Base-by-base conservation (phyloP, 768 basidiomycete species). In the Lactifluus subvellereus region DNA sequence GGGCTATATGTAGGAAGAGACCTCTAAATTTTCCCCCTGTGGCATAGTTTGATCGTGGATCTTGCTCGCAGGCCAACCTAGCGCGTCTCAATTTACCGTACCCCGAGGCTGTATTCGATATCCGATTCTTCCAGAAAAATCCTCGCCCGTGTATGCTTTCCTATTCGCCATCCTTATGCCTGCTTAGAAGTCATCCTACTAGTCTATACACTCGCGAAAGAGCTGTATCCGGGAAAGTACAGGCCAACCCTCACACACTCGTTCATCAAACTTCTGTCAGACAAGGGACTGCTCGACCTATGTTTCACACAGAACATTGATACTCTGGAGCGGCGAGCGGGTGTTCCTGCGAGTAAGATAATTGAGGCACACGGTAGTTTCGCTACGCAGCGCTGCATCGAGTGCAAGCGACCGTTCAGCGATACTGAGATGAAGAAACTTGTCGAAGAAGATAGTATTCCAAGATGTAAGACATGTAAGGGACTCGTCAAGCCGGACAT, bases 321-420 rank as follows among this genome's bases (percentile, higher is more conserved):
- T 72, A 95, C 93, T 0, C 83, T 98, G 14, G 96, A 98, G 71
- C 82, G 90, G 2, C 80, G 84, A 6, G 91, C 93, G 0, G 91
- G 91, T 6, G 81, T 97, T 0, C 85, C 89, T 0, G 79, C 74
- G 1, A 74, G 82, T 37, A 85, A 85, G 71, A 86, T 98, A 64
- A 80, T 98, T 53, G 96, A 98, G 75, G 97, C 97, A 0, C 97
- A 99, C 70, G 97, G 96, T 3, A 94, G 91, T 67, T 99, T 98
- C 68, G 96, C 96, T 0, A 76, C 79, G 1, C 91, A 96, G 59
- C 79, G 84, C 56, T 99, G 97, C 67, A 84, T 98, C 16, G 77
- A 84, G 7, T 99, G 97, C 72, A 66, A 77, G 50, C 70, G 71
- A 2, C 70, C 77, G 0, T 92, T 81, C 65, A 84, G 86, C 45